Evolutionary conservation across 2,329 filamentous ascomycete species (phyloP).

Genomic region (Aspergillus fijiensis): DNA sequence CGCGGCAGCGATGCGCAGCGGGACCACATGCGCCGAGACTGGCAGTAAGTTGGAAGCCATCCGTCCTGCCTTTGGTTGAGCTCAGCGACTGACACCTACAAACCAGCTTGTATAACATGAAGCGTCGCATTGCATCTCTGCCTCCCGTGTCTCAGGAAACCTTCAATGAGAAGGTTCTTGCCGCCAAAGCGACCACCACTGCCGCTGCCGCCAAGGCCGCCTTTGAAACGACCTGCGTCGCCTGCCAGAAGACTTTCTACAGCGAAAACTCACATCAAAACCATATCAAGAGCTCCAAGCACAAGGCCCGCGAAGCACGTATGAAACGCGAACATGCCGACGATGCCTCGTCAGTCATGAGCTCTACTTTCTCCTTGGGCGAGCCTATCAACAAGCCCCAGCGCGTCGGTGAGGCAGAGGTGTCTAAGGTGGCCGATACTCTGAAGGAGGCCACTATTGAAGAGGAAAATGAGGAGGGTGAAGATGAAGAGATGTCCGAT

Average conservation of each 20-base stretch:
- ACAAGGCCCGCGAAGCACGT: constrained; percentile 66
- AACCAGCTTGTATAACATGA: constrained; percentile 85
- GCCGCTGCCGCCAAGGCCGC: constrained; percentile 85
- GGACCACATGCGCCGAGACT: constrained; percentile 96
- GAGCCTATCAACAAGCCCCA: constrained; percentile 62
- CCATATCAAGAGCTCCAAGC: constrained; percentile 86
- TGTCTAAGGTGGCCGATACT: constrained; percentile 73
- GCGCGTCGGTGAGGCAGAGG: constrained; percentile 69
- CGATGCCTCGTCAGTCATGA: constrained; percentile 78
- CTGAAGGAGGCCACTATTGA: constrained; percentile 66
- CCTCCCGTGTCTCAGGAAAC: constrained; percentile 88
- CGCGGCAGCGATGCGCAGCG: constrained; percentile 90
- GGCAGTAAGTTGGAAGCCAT: constrained; percentile 70
- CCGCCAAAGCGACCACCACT: constrained; percentile 79
- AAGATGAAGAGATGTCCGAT: constrained; percentile 42
- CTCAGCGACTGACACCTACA: constrained; percentile 7
- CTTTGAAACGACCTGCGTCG: constrained; percentile 78
- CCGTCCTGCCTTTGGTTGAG: constrained; percentile 1
- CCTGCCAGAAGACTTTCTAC: constrained; percentile 90
- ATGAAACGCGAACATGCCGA: constrained; percentile 54
- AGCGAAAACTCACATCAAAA: constrained; percentile 96
- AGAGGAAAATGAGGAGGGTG: constrained; percentile 53
- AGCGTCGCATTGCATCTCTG: constrained; percentile 85
- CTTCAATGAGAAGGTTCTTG: constrained; percentile 93
- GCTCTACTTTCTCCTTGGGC: constrained; percentile 86